phyloP scores from a whole-genome alignment of 192 early-diverging fungal genomes.

The Podila minutissima region DNA sequence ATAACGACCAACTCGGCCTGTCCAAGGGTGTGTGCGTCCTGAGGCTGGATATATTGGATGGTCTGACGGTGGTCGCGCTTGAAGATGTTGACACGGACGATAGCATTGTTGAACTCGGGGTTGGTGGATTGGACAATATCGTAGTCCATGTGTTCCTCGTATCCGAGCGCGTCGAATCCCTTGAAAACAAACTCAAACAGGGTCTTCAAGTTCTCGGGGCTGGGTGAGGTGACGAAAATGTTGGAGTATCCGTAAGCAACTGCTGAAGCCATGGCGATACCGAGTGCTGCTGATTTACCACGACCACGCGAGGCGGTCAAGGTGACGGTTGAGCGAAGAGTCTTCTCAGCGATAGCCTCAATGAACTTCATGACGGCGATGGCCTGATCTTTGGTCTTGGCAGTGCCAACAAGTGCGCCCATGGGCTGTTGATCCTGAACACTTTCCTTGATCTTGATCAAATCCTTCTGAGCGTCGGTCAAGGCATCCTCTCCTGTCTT shows the following conservation, averaged over 20 bases:
- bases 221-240: conserved; percentile 98
- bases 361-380: conserved; percentile 97
- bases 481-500: conserved; percentile 58
- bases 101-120: conserved; percentile 93
- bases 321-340: conserved; percentile 88
- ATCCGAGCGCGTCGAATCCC: conserved; percentile 97
- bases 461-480: conserved; percentile 67
- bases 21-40: conserved; percentile 90
- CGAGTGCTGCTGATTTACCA: conserved; percentile 97
- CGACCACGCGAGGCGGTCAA: conserved; percentile 96
- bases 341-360: conserved; percentile 95
- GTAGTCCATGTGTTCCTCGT: conserved; percentile 98
- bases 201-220: conserved; percentile 98
- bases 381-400: conserved; percentile 95
- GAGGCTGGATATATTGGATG: conserved; percentile 98
- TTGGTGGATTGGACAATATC: conserved; percentile 99
- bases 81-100: conserved; percentile 97
- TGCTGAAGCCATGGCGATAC: conserved; percentile 93
- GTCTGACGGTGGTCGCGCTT: conserved; percentile 94
- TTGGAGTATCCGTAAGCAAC: conserved; percentile 99
- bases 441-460: conserved; percentile 85
- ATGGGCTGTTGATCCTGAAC: conserved; percentile 93
- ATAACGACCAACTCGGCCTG: conserved; percentile 99
- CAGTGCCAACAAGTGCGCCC: conserved; percentile 80
- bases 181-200: conserved; percentile 99